Evolutionary conservation across 1,284 basidiomycete genomes (phyloP).

Genomic region (Gastroboletus turbinatus): DNA sequence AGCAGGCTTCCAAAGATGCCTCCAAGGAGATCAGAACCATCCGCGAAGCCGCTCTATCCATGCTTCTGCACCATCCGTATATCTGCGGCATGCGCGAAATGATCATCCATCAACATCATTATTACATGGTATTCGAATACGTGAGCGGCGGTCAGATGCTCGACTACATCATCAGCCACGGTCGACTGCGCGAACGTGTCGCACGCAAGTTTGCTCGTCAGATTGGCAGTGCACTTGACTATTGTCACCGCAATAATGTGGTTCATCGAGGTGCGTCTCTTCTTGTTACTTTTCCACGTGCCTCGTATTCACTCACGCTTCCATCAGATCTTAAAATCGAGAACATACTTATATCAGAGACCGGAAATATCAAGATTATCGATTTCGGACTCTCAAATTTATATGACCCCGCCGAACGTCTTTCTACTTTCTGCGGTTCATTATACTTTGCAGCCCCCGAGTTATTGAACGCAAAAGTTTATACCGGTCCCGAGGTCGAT

Average conservation of each 20-base stretch:
- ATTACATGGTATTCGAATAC: constrained; percentile 99
- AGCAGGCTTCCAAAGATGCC: constrained; percentile 86
- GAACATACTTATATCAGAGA: constrained; percentile 98
- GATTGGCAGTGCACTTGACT: constrained; percentile 93
- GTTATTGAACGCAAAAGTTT: constrained; percentile 93
- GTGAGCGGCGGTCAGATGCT: constrained; percentile 99
- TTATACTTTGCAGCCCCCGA: constrained; percentile 98
- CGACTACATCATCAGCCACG: constrained; percentile 99
- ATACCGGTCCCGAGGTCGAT: constrained; percentile 97
- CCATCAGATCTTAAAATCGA: constrained; percentile 91
- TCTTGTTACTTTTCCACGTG: constrained; percentile 12
- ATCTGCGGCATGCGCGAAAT: constrained; percentile 99
- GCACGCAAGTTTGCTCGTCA: constrained; percentile 97
- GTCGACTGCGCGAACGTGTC: constrained; percentile 91
- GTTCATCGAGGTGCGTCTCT: constrained; percentile 77
- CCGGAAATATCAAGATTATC: constrained; percentile 99
- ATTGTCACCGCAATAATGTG: constrained; percentile 96
- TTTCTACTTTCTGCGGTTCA: constrained; percentile 96
- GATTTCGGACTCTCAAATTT: constrained; percentile 98
- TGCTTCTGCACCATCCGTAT: constrained; percentile 96
- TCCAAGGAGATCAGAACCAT: constrained; percentile 96
- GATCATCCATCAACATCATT: constrained; percentile 93
- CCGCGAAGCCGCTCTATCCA: constrained; percentile 90
- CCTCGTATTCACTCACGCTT: neutral
- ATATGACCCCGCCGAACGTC: constrained; percentile 82